Conservation (phyloP, 2,329 filamentous ascomycete genomes). For the Ramularia endophylla region DNA sequence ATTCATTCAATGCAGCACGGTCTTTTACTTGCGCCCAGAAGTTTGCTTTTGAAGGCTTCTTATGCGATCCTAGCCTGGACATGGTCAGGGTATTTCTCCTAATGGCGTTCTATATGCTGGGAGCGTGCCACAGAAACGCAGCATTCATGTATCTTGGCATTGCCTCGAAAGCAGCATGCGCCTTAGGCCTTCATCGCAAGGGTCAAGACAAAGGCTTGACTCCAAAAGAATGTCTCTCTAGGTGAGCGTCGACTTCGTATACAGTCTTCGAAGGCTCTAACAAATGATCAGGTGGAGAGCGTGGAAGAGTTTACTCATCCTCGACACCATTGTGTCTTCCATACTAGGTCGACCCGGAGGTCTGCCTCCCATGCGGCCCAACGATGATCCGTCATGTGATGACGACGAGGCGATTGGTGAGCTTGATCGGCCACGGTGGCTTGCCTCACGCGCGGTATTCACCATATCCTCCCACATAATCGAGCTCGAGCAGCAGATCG, state of each 20-base stretch:
- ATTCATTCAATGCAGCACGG: conserved; percentile 28
- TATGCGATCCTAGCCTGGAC: conserved; percentile 50
- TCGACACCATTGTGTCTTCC: conserved; percentile 45
- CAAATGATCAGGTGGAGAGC: conserved; percentile 33
- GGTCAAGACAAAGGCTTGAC: conserved; percentile 17
- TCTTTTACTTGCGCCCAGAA: conserved; percentile 46
- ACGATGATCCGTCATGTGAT: conserved; percentile 14
- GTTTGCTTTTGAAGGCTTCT: conserved; percentile 45
- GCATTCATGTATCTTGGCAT: conserved; percentile 60
- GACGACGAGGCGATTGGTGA: conserved; percentile 10
- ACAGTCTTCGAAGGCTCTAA: not conserved
- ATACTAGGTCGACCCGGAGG: conserved; percentile 43
- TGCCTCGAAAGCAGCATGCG: conserved; percentile 52
- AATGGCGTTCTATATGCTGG: conserved; percentile 56
- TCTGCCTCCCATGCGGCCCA: conserved; percentile 13
- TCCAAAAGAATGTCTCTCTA: conserved; percentile 9
- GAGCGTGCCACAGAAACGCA: conserved; percentile 53
- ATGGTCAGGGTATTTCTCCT: conserved; percentile 49
- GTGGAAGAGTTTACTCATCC: conserved; percentile 44
- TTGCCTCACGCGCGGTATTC: conserved; percentile 12
- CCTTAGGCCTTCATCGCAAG: conserved; percentile 49
- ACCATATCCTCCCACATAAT: conserved; percentile 18
- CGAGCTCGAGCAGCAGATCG: conserved; percentile 17
- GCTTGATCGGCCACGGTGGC: conserved; percentile 11
- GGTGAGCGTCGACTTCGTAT: conserved; percentile 1